phyloP scores from a whole-genome alignment of 495 filamentous ascomycete genomes.

The Aspergillus sclerotioniger region DNA sequence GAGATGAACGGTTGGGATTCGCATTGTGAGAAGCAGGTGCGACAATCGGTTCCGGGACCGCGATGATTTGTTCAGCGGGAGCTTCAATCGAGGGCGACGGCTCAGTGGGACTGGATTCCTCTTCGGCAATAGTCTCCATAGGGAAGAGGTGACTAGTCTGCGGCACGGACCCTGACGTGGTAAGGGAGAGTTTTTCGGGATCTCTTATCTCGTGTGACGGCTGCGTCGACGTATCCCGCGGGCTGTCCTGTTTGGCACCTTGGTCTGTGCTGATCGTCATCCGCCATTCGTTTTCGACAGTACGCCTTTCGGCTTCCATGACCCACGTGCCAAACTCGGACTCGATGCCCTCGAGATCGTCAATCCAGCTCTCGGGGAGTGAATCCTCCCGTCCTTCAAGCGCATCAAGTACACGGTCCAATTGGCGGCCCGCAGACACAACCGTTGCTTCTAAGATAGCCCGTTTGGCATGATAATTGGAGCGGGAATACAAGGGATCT shows the following conservation, averaged over 20 bases:
- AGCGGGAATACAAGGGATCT: conserved; percentile 33
- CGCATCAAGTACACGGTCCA: conserved; percentile 82
- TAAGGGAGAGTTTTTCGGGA: neutral
- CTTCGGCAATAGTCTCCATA: conserved; percentile 32
- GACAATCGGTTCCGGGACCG: neutral
- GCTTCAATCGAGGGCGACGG: neutral
- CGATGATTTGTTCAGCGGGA: neutral
- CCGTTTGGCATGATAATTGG: conserved; percentile 61
- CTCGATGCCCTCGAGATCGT: conserved; percentile 77
- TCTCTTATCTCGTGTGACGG: neutral
- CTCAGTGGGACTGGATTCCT: conserved; percentile 19
- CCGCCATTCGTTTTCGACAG: conserved; percentile 45
- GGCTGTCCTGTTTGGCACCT: conserved; percentile 6
- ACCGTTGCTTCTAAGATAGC: conserved; percentile 67
- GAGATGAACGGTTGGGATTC: neutral
- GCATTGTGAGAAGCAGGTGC: neutral
- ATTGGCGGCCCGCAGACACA: conserved; percentile 61
- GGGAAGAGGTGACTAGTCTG: conserved; percentile 8
- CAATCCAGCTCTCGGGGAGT: conserved; percentile 83
- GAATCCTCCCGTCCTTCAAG: conserved; percentile 81
- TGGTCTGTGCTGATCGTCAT: conserved; percentile 14
- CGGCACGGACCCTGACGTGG: conserved; percentile 1
- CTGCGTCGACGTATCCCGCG: neutral
- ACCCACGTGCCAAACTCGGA: conserved; percentile 79
- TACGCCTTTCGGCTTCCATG: conserved; percentile 47